These are phyloP conservation scores for Xerocomus potaroensis DNA, from an alignment of 768 basidiomycete species.

Conservation along the genomic window DNA sequence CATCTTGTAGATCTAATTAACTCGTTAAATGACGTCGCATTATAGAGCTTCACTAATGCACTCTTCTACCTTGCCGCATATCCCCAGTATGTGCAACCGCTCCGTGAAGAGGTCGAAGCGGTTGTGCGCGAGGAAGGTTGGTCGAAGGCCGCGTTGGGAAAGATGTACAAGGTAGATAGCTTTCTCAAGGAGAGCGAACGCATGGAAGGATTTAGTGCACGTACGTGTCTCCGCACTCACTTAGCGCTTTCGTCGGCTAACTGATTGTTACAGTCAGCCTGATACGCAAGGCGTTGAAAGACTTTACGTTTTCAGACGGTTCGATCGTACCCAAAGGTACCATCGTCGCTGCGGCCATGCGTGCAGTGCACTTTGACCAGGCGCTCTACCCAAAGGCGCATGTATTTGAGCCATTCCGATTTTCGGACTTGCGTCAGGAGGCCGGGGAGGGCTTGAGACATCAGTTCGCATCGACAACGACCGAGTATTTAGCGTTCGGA, in stretches of 20 bases:
- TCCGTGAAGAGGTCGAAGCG: constrained; percentile 36
- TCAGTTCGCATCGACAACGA: constrained; percentile 34
- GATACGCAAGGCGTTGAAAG: constrained; percentile 29
- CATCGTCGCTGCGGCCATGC: constrained; percentile 17
- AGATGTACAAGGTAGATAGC: constrained; percentile 36
- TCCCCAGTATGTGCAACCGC: constrained; percentile 30
- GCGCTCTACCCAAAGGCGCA: constrained; percentile 31
- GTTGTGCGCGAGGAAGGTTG: constrained; percentile 27
- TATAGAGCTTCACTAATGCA: constrained; percentile 30
- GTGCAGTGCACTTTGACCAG: constrained; percentile 19
- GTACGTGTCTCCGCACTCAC: constrained; percentile 12
- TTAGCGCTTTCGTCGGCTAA: neutral
- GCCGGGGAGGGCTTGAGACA: constrained; percentile 31
- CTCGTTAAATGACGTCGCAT: neutral
- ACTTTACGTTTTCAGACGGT: constrained; percentile 37
- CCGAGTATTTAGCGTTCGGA: constrained; percentile 37
- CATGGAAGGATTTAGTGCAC: constrained; percentile 23
- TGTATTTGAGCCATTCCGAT: constrained; percentile 48
- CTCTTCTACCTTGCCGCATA: constrained; percentile 34
- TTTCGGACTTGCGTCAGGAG: constrained; percentile 33
- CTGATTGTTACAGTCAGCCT: constrained; percentile 21
- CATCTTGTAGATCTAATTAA: neutral
- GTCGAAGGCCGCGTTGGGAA: constrained; percentile 22
- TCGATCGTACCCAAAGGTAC: constrained; percentile 35
- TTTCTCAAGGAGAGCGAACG: constrained; percentile 37